phyloP scores from a whole-genome alignment of 805 yeast genomes.

The Yamadazyma endophytica region DNA sequence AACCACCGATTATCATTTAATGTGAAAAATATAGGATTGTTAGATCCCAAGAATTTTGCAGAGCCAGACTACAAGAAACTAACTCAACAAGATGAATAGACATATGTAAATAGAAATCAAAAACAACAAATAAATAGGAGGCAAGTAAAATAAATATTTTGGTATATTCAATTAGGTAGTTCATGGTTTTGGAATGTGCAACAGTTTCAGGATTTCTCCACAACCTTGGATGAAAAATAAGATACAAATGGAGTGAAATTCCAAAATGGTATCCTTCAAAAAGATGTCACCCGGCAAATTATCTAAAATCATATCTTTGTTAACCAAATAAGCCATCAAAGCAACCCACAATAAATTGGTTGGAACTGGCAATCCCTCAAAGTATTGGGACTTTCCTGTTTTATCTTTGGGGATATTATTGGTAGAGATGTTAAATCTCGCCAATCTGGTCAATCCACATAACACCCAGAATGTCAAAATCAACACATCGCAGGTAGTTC shows the following conservation, averaged over 20 bases:
- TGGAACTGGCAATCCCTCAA: conserved; percentile 97
- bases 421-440: conserved; percentile 93
- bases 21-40: conserved; percentile 26
- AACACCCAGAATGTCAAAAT: conserved; percentile 79
- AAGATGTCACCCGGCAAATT: conserved; percentile 64
- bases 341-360: conserved; percentile 73
- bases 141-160: too few relatives aligned
- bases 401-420: conserved; percentile 88
- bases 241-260: conserved; percentile 68
- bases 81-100: neutral
- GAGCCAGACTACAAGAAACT: conserved; percentile 20
- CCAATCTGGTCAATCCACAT: conserved; percentile 91
- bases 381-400: conserved; percentile 81
- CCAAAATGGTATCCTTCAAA: conserved; percentile 54
- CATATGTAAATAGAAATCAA: neutral
- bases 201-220: conserved; percentile 84
- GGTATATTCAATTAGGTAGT: neutral
- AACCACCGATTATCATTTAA: conserved; percentile 20
- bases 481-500: conserved; percentile 75
- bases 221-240: conserved; percentile 79
- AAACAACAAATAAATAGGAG: neutral
- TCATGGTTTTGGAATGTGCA: conserved; percentile 85
- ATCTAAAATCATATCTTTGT: conserved; percentile 43
- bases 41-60: conserved; percentile 36
- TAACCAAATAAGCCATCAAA: conserved; percentile 66